A percentile compares a stretch with the other conserved stretches of the same genome.
phyloP scores from a whole-genome alignment of 306 rosid genomes.

The Mucuna pruriens region DNA sequence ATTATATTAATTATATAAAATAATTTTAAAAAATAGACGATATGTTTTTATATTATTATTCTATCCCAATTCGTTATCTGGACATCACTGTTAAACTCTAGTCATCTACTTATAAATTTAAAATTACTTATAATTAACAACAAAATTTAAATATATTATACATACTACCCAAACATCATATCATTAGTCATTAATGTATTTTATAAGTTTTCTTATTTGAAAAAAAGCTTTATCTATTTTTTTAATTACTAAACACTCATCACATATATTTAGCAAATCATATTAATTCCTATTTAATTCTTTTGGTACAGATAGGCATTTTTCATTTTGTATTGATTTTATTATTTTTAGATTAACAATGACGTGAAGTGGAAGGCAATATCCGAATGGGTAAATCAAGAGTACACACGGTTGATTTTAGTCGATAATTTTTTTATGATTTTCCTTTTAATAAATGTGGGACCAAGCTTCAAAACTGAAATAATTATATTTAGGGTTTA shows the following conservation, averaged over 20 bases:
- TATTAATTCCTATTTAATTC: background rate
- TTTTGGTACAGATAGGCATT: background rate
- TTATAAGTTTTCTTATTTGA: background rate
- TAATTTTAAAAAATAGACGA: no score
- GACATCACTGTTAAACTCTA: no score
- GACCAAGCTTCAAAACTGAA: background rate
- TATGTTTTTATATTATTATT: no score
- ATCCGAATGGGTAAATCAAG: background rate
- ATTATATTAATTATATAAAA: no score
- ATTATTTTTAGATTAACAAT: background rate
- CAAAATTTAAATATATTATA: no score
- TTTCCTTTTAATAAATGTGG: background rate
- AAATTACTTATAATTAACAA: no score
- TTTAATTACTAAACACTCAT: background rate
- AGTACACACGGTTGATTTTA: background rate
- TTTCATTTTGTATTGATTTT: background rate
- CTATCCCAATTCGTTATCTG: no score
- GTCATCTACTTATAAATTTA: no score
- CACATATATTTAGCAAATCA: background rate
- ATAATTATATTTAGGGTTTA: no score
- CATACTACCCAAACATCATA: no score
- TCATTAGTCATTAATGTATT: background rate
- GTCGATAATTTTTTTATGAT: background rate
- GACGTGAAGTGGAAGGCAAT: slow-evolving; percentile 2
- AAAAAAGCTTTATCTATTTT: background rate